These are phyloP conservation scores for Colletotrichum incanum DNA, from an alignment of 2,329 filamentous ascomycete genomes.

Conservation along the genomic window DNA sequence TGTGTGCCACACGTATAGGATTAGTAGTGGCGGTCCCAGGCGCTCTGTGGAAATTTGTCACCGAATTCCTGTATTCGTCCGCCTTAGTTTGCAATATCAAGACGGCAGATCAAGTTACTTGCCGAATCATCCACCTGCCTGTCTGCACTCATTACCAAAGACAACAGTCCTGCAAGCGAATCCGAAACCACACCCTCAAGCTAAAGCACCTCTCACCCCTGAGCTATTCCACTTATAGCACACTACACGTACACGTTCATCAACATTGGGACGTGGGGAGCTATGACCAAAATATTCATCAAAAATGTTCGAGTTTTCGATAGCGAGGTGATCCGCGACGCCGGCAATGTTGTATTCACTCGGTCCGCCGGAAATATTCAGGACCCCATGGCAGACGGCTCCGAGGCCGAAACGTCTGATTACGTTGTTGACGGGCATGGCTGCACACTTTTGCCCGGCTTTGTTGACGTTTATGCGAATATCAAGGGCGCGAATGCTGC, in stretches of 20 bases:
- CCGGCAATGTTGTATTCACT: constrained; percentile 13
- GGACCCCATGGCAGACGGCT: background rate
- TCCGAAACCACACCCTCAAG: background rate
- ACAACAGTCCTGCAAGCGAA: background rate
- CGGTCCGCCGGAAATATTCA: constrained; percentile 19
- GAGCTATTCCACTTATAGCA: background rate
- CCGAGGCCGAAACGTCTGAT: background rate
- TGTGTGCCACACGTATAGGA: background rate
- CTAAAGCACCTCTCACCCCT: background rate
- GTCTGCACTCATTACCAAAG: background rate
- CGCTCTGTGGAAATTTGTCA: background rate
- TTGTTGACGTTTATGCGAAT: constrained; percentile 26
- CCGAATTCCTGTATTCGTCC: background rate
- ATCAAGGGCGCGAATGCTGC: constrained; percentile 30
- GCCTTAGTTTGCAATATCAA: background rate
- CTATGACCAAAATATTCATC: constrained; percentile 25
- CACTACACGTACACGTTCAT: background rate
- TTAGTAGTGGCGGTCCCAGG: background rate
- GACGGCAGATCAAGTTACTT: background rate
- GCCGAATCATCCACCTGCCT: background rate
- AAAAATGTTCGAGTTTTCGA: constrained; percentile 42
- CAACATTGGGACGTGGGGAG: background rate
- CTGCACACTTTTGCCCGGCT: constrained; percentile 26
- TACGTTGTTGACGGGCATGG: constrained; percentile 22
- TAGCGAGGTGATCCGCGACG: constrained; percentile 31